Base-by-base conservation (phyloP, 768 basidiomycete genomes). In the Tylopilus felleus region DNA sequence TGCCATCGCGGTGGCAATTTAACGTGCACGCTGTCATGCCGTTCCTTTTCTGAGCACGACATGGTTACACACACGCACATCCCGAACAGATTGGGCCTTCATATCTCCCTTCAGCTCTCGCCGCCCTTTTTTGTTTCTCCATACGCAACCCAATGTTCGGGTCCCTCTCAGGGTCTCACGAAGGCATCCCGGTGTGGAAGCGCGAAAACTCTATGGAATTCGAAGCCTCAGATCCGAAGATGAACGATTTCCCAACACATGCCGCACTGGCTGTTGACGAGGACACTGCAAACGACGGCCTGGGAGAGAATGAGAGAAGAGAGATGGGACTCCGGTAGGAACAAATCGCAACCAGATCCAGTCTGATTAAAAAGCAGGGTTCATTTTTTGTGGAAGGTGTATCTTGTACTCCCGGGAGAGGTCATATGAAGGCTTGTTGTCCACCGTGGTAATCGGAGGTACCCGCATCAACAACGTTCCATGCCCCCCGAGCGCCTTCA, bases 401-500 rank as follows among this genome's bases (percentile, higher is more conserved):
- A 55, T 43, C 36, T n/a, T n/a, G n/a, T 36, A 16, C 57, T 19
- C 53, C 57, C 51, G 44, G 52, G 63, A 56, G 50, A 52, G 56
- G 64, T 52, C 58, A 66, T 65, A 60, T 65, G 56, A 59, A 52
- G 21, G 25, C 17, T 13, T 49, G 13, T 19, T 22, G 38, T 47
- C 35, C 58, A 33, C 64, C 64, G 65, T 66, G 61, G 64, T 56
- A 49, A 54, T 64, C 64, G 64, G 64, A 47, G 38, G 31, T 29
- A 38, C 14, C 40, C 57, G 60, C 51, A 12, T 55, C 51, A 54
- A 40, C 42, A 28, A 33, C 52, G 36, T 57, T 64, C 51, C 61
- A 49, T 28, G 12, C 21, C 29, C 43, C 22, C 60, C 50, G 48
- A 54, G 23, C 28, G 29, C 40, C 27, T 22, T 49, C 49, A 25